Evolutionary conservation across 2,329 filamentous ascomycete species (phyloP), one percentile per base, ranked within the genome.

Genomic region (Botryotinia globosa): DNA sequence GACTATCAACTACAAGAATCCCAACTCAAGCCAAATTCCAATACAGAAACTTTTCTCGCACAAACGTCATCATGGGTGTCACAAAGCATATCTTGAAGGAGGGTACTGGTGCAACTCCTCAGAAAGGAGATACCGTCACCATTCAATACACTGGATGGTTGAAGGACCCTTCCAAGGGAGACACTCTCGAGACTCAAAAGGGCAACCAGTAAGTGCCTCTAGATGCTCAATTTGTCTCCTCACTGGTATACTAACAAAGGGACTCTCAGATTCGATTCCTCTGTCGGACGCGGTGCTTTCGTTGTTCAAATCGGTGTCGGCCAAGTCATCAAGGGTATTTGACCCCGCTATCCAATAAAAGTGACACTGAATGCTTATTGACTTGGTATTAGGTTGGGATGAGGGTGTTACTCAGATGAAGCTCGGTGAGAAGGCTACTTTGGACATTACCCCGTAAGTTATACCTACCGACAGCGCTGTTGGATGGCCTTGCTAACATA

Each of bases 61-160:
- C 80, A 70, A 54, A 77, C 74, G 77, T 76, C 76, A 80, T 56
- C 76, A 94, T 94, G 92, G 91, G 87, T 82, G 92, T 97, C 80
- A 87, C 85, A 74, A 97, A 94, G 86, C 87, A 86, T 67, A 83
- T 88, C 75, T 82, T 90, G 78, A 80, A 83, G 51, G 82, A 87
- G 75, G 94, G 95, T 80, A 86, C 87, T 79, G 86, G 86, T 73
- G 85, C 83, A 7, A 61, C 7, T 76, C 92, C 95, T 73, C 80
- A 83, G 76, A 79, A 80, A 25, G 92, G 93, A 77, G 90, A 98
- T 82, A 88, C 84, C 39, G 93, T 98, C 80, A 89, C 88, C 80
- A 97, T 98, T 81, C 89, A 96, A 84, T 98, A 98, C 87, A 96
- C 92, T 59, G 96, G 96, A 79, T 97, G 86, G 84, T 87, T 98